phyloP scores from a whole-genome alignment of 2,329 filamentous ascomycete species.

The Exophiala calicioides region DNA sequence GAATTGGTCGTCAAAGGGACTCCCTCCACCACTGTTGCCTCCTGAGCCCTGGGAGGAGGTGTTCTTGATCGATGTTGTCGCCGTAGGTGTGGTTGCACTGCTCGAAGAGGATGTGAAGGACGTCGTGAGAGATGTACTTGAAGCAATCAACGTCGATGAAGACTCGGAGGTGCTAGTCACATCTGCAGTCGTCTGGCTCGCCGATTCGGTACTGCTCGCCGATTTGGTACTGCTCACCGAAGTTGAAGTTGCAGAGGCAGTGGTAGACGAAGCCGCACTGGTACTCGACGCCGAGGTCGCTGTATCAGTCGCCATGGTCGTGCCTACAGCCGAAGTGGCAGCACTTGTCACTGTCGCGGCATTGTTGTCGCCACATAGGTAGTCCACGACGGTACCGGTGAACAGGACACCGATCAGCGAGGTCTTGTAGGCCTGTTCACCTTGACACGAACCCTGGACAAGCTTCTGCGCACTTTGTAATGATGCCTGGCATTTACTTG shows the following conservation, averaged over 20 bases:
- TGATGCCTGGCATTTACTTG: conserved; percentile 11
- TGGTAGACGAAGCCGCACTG: conserved; percentile 42
- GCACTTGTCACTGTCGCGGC: conserved; percentile 39
- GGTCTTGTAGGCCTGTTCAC: conserved; percentile 15
- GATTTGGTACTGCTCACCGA: conserved; percentile 8
- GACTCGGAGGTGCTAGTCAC: conserved; percentile 6
- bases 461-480: conserved; percentile 13
- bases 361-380: conserved; percentile 44
- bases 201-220: conserved; percentile 8
- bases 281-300: conserved; percentile 48
- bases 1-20: conserved; percentile 48
- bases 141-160: conserved; percentile 43
- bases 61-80: conserved; percentile 70
- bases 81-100: conserved; percentile 76
- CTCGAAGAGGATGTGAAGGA: conserved; percentile 39
- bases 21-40: conserved; percentile 54
- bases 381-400: conserved; percentile 36
- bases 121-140: conserved; percentile 40
- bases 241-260: conserved; percentile 24
- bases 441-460: conserved; percentile 19
- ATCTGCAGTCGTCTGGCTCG: conserved; percentile 1
- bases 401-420: conserved; percentile 36
- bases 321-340: conserved; percentile 42
- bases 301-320: conserved; percentile 43
- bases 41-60: conserved; percentile 47